Conservation (phyloP, 441 rosid species). For the Erodium moschatum region DNA sequence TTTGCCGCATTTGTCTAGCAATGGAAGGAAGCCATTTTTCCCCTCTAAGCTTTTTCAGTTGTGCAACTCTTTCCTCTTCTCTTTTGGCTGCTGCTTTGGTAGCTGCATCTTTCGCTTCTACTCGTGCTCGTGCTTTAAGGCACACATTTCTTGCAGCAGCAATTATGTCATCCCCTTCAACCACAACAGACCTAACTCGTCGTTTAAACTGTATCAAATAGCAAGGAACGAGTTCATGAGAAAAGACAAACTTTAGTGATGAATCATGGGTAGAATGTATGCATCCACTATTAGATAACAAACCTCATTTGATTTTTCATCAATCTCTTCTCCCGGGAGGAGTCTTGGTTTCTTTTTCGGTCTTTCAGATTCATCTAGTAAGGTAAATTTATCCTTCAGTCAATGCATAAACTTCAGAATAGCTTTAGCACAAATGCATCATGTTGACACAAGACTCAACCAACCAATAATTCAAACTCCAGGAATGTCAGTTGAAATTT, state of each 20-base stretch:
- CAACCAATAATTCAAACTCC: not conserved
- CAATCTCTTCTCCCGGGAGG: constrained; percentile 37
- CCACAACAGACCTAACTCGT: constrained; percentile 40
- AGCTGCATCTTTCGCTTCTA: constrained; percentile 55
- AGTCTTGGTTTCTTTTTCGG: constrained; percentile 73
- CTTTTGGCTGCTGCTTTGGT: constrained; percentile 60
- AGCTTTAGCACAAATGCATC: constrained; percentile 4
- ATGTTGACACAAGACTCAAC: not conserved
- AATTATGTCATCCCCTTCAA: constrained; percentile 57
- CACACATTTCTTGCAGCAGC: constrained; percentile 43
- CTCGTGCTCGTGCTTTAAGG: constrained; percentile 45
- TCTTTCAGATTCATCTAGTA: constrained; percentile 51
- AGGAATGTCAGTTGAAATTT: not conserved
- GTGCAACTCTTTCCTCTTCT: constrained; percentile 72
- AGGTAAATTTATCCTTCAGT: constrained; percentile 19
- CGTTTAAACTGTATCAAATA: constrained; percentile 42
- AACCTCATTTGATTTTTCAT: constrained; percentile 66
- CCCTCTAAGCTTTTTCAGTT: constrained; percentile 56
- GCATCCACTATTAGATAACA: constrained; percentile 5
- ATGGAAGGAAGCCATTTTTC: constrained; percentile 79
- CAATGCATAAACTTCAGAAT: constrained; percentile 6
- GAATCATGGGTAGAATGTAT: not conserved
- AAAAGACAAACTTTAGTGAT: not conserved
- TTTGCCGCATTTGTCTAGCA: constrained; percentile 45
- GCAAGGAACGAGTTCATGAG: not conserved